Base-by-base conservation (phyloP, 345 rosid species). In the Mallotus nudiflorus region DNA sequence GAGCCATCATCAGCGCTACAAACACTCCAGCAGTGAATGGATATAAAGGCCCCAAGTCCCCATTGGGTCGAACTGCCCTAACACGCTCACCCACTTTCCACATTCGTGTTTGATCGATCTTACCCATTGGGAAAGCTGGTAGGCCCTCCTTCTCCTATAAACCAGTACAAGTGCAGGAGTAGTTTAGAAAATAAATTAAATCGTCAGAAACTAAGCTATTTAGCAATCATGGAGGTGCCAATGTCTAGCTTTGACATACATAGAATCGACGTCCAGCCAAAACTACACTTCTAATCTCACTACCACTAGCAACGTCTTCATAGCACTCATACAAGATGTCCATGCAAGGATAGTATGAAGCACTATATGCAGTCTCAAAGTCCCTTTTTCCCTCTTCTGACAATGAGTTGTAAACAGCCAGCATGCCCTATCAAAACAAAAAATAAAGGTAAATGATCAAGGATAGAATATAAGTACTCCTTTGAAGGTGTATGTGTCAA, bases 61-160 rank as follows among this genome's bases (percentile, higher is more conserved):
- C 93, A 31, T 82, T 82, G 33, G 91, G 90, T 42, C 98, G 78
- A 6, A 84, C 19, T 65, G 85, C 80, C 65, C 96, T 76, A 46
- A 93, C 97, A 9, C 71, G 84, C 82, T 90, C 90, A 68, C 98
- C 98, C 2, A 93, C 95, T 77, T 87, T 93, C 98, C 98, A 90
- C 98, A 93, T 93, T 44, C 88, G 90, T 44, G 97, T 93, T 82
- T 89, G 97, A 60, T 93, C 98, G 65, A 93, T 93, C 78, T 89
- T 93, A 25, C 98, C 98, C 97, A 93, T 93, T 14, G 98, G 98
- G 79, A 93, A 93, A 61, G 98, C 86, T n/a, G 97, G 98, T 46
- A 93, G 82, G 22, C 97, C 97, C 24, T 93, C 98, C 77, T 93
- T 93, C 42, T 93, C 98, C 97, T 93, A 82, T 65, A 27, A 51